These are phyloP conservation scores for Candida pseudocylindracea DNA, from an alignment of 1,139 yeast genomes.

Conservation along the genomic window DNA sequence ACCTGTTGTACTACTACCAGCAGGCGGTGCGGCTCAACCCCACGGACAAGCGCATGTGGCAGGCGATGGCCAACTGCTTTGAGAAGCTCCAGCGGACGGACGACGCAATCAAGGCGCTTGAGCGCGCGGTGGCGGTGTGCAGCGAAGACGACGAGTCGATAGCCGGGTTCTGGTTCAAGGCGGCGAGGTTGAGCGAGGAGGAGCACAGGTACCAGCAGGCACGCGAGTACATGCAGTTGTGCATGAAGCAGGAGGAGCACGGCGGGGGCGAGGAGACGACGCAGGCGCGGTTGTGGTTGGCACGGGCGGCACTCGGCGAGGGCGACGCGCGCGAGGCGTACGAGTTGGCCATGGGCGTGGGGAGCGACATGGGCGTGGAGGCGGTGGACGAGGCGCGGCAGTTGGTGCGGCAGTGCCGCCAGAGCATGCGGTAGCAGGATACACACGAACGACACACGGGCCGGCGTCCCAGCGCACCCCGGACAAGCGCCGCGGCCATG, in stretches of 20 bases:
- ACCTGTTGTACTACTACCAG: constrained; percentile 82
- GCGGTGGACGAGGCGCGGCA: constrained; percentile 81
- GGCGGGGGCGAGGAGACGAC: constrained; percentile 61
- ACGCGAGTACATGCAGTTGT: constrained; percentile 43
- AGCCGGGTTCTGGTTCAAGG: constrained; percentile 26
- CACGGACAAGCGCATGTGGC: constrained; percentile 89
- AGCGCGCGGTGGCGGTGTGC: constrained; percentile 25
- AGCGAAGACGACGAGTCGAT: constrained; percentile 5
- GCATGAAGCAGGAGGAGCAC: constrained; percentile 51
- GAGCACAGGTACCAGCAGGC: constrained; percentile 30
- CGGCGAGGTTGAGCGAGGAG: constrained; percentile 49
- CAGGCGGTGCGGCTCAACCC: constrained; percentile 81
- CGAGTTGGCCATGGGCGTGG: constrained; percentile 50
- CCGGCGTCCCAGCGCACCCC: too few relatives aligned
- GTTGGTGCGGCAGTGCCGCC: constrained; percentile 41
- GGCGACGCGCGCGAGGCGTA: constrained; percentile 32
- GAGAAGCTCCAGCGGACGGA: constrained; percentile 50
- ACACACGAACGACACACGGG: too few relatives aligned
- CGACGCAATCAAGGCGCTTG: constrained; percentile 42
- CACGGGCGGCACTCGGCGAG: constrained; percentile 30
- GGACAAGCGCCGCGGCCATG: too few relatives aligned
- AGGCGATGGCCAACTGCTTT: constrained; percentile 79
- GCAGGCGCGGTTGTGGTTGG: constrained; percentile 76
- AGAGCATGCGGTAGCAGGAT: too few relatives aligned
- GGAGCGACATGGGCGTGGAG: constrained; percentile 47